Evolutionary conservation across 2,329 filamentous ascomycete genomes (phyloP), one percentile per base, ranked within the genome.

Genomic region (Tolypocladium guangdongense): DNA sequence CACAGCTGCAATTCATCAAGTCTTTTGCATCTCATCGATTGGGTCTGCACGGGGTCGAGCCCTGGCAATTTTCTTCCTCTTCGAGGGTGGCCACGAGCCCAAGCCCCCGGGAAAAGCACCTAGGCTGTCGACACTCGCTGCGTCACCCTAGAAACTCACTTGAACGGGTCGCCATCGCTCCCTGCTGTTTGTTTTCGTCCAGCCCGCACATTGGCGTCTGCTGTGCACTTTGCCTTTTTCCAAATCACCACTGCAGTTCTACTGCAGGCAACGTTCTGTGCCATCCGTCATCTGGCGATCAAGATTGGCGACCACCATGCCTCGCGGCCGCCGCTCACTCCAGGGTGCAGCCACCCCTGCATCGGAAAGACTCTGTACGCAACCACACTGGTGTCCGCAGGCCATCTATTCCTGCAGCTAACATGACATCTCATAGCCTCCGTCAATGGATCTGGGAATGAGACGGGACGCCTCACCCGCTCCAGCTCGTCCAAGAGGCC

Each of bases 271-370:
- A 20, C 43, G 5, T 10, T n/a, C 18, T 32, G 7, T 18, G 8
- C 43, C 16, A 18, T 45, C 16, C 14, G 24, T 46, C 2, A 6
- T 32, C 2, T 4, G 18, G 27, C 18, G 27, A 32, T 4, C 43
- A 20, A 18, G n/a, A 27, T 32, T 20, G n/a, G 10, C 39, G n/a
- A 18, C 22, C 47, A 58, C 51, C 41, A 68, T 68, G 66, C 58
- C 65, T 62, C 63, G 63, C 45, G 63, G 64, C 39, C 66, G 65
- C 32, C 62, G 63, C 20, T 61, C 64, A 16, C 37, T 54, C 38
- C 61, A 53, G 55, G 56, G 53, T 18, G 55, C 57, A 10, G 50
- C 53, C 16, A 58, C 56, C 36, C 56, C 58, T 43, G 48, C 55
- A 46, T 54, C 59, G 27, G 38, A 54, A 30, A 38, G 52, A 49